A percentile compares a stretch with the other conserved stretches of the same genome.
phyloP scores from a whole-genome alignment of 345 rosid species.

The Moricandia arvensis region DNA sequence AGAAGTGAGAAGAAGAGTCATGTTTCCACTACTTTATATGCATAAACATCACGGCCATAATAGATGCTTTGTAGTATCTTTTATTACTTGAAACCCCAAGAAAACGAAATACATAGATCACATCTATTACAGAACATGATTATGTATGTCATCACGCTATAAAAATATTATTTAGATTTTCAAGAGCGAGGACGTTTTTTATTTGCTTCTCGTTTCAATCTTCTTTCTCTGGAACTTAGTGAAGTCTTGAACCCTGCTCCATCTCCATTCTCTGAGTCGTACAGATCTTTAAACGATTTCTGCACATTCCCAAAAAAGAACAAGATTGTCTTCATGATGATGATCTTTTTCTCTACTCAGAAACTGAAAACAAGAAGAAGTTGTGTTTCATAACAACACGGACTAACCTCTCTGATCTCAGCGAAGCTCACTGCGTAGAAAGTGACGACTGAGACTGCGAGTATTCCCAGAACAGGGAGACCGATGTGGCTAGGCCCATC shows the following conservation, averaged over 20 bases:
- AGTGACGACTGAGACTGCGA: conserved; percentile 64
- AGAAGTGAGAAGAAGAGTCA: conserved; percentile 26
- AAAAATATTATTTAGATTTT: not conserved
- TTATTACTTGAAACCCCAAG: not conserved
- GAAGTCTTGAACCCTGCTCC: conserved; percentile 47
- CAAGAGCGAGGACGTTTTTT: conserved; percentile 39
- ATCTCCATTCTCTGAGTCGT: conserved; percentile 42
- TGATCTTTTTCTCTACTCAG: not conserved
- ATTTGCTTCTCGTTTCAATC: conserved; percentile 52
- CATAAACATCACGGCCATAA: no score
- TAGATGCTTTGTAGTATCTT: no score
- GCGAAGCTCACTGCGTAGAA: conserved; percentile 68
- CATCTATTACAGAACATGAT: not conserved
- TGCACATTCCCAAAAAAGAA: conserved; percentile 18
- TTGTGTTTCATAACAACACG: not conserved
- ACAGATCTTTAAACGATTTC: conserved; percentile 62
- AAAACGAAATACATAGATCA: not conserved
- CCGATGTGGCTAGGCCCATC: conserved; percentile 61
- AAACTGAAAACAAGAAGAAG: not conserved
- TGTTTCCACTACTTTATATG: not conserved
- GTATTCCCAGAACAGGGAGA: conserved; percentile 58
- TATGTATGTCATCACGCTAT: not conserved
- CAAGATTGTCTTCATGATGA: not conserved
- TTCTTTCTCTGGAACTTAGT: conserved; percentile 55
- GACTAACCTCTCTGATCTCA: conserved; percentile 62